A percentile compares a stretch with the other conserved stretches of the same genome.
Evolutionary conservation across 2,329 filamentous ascomycete genomes (phyloP).

Genomic region (Amauroascus niger): DNA sequence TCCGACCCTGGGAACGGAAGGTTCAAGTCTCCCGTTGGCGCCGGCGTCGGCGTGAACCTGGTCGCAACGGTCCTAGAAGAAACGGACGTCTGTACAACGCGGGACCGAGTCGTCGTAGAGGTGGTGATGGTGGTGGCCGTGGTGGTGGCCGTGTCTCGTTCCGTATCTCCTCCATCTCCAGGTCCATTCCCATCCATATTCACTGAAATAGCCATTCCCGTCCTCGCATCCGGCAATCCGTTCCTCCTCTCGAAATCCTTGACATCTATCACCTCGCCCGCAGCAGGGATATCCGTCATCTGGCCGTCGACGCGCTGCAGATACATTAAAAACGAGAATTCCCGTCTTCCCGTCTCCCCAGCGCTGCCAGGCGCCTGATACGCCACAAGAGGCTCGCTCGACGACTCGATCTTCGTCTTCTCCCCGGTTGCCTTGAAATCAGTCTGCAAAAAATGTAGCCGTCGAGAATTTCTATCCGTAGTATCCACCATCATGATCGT

Average conservation of each 20-base stretch:
- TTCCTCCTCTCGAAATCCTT: slow-evolving; percentile 5
- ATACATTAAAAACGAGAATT: slow-evolving; percentile 15
- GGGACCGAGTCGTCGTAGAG: background rate
- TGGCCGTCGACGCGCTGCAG: background rate
- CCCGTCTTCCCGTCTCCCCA: slow-evolving; percentile 7
- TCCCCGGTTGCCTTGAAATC: slow-evolving; percentile 13
- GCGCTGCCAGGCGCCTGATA: slow-evolving; percentile 9
- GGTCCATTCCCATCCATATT: background rate
- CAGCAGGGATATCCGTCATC: background rate
- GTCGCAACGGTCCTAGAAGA: background rate
- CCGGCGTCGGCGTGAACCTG: background rate
- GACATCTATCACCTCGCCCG: background rate
- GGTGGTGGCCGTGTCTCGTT: background rate
- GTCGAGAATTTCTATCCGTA: slow-evolving; percentile 4
- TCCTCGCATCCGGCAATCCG: slow-evolving; percentile 3
- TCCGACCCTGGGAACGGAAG: background rate
- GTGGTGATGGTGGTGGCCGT: background rate
- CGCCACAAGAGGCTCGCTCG: background rate
- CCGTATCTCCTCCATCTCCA: background rate
- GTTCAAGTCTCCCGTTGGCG: background rate
- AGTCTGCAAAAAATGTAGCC: slow-evolving; percentile 12
- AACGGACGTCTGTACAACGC: background rate
- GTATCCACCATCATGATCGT: slow-evolving; percentile 15
- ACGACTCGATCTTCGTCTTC: slow-evolving; percentile 12
- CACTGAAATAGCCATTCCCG: slow-evolving; percentile 1